phyloP scores from a whole-genome alignment of 2,329 filamentous ascomycete species.

The Neopestalotiopsis rosae region DNA sequence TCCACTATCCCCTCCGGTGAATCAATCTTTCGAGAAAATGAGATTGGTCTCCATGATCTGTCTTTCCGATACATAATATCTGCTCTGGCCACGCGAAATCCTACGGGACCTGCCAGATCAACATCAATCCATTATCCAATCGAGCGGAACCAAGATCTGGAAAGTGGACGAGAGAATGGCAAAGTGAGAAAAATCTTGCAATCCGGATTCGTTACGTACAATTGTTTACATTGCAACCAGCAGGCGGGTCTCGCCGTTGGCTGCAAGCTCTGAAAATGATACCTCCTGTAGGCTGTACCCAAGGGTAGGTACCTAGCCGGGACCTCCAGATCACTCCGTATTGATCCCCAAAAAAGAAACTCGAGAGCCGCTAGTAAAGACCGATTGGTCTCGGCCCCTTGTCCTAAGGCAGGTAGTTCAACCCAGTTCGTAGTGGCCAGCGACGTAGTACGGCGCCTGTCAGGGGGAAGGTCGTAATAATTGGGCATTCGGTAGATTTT shows the following conservation, averaged over 20 bases:
- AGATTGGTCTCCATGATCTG: conserved; percentile 1
- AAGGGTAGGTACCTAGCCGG: neutral
- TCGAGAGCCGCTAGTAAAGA: conserved; percentile 4
- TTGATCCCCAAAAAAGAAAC: conserved; percentile 4
- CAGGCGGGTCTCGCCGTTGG: neutral
- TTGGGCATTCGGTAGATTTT: neutral
- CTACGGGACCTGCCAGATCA: too few species aligned
- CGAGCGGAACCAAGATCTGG: conserved; percentile 1
- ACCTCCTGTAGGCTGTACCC: neutral
- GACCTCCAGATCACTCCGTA: neutral
- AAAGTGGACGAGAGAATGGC: neutral
- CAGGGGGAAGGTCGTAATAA: conserved; percentile 11
- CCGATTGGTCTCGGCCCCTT: conserved; percentile 8
- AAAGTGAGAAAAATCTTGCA: neutral
- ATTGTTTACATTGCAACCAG: neutral
- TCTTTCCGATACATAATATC: neutral
- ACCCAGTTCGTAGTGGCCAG: neutral
- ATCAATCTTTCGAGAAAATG: neutral
- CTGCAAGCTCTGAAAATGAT: neutral
- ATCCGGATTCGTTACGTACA: neutral
- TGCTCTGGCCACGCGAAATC: neutral
- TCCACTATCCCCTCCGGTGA: neutral
- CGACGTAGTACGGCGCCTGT: neutral
- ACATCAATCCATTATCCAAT: neutral
- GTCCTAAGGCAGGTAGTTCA: neutral